Evolutionary conservation across 306 rosid species (phyloP), one percentile per base, ranked within the genome.

Genomic region (Trichosanthes cucumerina): DNA sequence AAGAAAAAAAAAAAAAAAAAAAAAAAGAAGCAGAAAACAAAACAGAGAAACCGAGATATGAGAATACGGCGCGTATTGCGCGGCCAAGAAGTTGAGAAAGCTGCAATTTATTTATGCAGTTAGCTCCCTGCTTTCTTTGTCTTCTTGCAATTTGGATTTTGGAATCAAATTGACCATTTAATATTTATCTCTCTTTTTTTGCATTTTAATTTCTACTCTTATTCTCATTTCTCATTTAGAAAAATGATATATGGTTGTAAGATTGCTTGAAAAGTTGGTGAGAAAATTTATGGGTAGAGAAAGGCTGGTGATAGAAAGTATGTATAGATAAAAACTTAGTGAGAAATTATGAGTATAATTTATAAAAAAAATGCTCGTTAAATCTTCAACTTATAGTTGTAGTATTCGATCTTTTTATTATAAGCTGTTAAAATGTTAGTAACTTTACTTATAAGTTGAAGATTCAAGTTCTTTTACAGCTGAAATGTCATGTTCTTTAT

Each of bases 41-140:
- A 66, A 87, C 87, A 86, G 76, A 63, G 87, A 87, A 83, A 87
- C 80, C 92, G 80, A 93, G 76, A 70, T 83, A 90, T 24, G 87
- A 78, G 83, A 93, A 86, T 85, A 81, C 60, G 88, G 83, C 93
- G 90, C 93, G 93, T 85, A 85, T 83, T 88, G 79, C 85, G 96
- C 96, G 93, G 91, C 92, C 86, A 85, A 73, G 87, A 80, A 83
- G 86, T 84, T 79, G 82, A 78, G 80, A 84, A 83, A 79, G 87
- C 66, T 89, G 89, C 64, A 87, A 84, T 78, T 72, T 84, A 87
- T 74, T 85, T 87, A 82, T 56, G 79, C 86, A 56, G 54, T 78
- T 21, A 49, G 66, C 13, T 0, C 78, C 54, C 33, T 46, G 77
- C 59, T 73, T 28, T 34, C 78, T 33, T 74, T 74, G 78, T 74